These are phyloP conservation scores for Sphagnum tenellum DNA, from an alignment of 225 moss, liverwort and hornwort genomes.

Conservation along the genomic window DNA sequence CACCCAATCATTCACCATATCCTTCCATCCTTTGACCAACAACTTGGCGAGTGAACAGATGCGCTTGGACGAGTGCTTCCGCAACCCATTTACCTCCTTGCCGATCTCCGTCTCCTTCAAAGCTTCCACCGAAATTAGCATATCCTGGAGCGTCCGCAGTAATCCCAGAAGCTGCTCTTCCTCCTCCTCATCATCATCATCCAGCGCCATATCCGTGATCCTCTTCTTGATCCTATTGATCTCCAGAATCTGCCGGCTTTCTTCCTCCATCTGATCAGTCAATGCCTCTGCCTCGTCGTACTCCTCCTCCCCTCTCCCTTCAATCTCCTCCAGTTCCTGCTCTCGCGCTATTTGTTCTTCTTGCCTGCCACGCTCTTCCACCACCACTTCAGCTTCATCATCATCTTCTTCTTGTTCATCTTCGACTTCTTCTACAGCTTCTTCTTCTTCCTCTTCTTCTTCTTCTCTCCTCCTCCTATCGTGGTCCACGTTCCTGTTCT, in stretches of 20 bases:
- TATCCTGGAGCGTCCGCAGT: slow-evolving; percentile 56
- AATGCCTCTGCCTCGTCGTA: slow-evolving; percentile 60
- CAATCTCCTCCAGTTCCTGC: slow-evolving; percentile 4
- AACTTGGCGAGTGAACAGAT: slow-evolving; percentile 53
- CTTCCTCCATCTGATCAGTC: slow-evolving; percentile 70
- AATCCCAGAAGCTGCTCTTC: slow-evolving; percentile 47
- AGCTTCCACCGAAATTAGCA: slow-evolving; percentile 73
- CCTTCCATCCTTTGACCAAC: slow-evolving; percentile 77
- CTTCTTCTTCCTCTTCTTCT: slow-evolving; percentile 5
- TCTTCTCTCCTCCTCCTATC: too few species aligned
- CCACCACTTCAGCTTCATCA: slow-evolving; percentile 2
- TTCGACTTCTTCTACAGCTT: slow-evolving; percentile 18
- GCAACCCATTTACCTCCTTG: slow-evolving; percentile 63
- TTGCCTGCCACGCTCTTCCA: too few species aligned
- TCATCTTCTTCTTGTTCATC: slow-evolving; percentile 47
- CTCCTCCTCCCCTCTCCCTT: slow-evolving; percentile 23
- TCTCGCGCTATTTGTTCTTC: too few species aligned
- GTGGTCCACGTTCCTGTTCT: slow-evolving; percentile 35
- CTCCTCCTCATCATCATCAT: slow-evolving; percentile 68
- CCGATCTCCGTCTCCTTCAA: slow-evolving; percentile 94
- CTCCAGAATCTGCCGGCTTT: slow-evolving; percentile 56
- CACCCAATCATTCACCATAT: slow-evolving; percentile 74
- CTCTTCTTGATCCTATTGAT: slow-evolving; percentile 50
- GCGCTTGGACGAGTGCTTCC: slow-evolving; percentile 64
- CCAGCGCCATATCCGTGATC: slow-evolving; percentile 62